Percentiles rank a stretch among this genome's conserved stretches.
phyloP scores from a whole-genome alignment of 768 basidiomycete genomes.

The Lactarius sanguifluus region DNA sequence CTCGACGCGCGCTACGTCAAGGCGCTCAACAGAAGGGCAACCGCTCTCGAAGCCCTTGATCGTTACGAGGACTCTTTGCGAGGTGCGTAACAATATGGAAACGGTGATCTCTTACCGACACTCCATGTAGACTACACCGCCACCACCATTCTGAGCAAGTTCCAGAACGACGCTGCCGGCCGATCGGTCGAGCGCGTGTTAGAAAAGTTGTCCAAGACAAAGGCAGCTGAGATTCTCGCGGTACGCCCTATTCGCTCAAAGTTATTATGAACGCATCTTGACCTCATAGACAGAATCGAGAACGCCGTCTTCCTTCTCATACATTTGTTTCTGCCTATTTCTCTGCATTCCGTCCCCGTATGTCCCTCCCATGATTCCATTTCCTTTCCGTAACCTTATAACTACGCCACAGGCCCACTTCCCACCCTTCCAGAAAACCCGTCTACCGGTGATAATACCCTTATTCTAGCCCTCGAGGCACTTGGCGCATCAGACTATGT shows the following conservation, averaged over 20 bases:
- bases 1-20: constrained; percentile 87
- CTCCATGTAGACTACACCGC: constrained; percentile 80
- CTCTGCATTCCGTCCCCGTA: constrained; percentile 90
- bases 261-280: not conserved
- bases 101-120: not conserved
- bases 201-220: constrained; percentile 72
- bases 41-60: constrained; percentile 76
- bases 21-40: constrained; percentile 85
- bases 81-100: constrained; percentile 48
- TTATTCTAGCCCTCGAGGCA: constrained; percentile 78
- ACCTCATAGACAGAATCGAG: constrained; percentile 52
- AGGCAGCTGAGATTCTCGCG: constrained; percentile 69
- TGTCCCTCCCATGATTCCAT: constrained; percentile 35
- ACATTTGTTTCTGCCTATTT: constrained; percentile 96
- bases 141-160: constrained; percentile 92
- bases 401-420: constrained; percentile 49
- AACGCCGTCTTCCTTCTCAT: constrained; percentile 80
- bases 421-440: constrained; percentile 74
- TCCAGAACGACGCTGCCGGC: constrained; percentile 78
- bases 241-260: constrained; percentile 40
- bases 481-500: constrained; percentile 81
- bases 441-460: constrained; percentile 78
- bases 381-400: constrained; percentile 7
- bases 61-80: constrained; percentile 74
- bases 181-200: constrained; percentile 89